phyloP scores from a whole-genome alignment of 1,284 basidiomycete genomes.

The Pterulicium gracile region DNA sequence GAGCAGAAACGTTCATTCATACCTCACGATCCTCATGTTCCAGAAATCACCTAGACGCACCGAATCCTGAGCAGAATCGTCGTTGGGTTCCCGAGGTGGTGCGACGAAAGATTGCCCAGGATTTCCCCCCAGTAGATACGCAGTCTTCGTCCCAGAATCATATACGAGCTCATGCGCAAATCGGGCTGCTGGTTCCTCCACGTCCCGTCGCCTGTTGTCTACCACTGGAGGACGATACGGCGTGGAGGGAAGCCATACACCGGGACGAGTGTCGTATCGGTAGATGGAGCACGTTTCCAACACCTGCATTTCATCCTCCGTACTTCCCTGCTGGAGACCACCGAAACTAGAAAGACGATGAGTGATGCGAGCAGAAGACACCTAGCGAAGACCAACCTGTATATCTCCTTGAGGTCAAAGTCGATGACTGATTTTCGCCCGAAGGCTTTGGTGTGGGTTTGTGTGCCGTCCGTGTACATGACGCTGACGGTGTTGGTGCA shows the following conservation, averaged over 20 bases:
- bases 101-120: constrained; percentile 24
- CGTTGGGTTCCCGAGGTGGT: constrained; percentile 12
- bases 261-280: constrained; percentile 43
- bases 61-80: constrained; percentile 20
- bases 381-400: constrained; percentile 40
- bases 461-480: constrained; percentile 48
- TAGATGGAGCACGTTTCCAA: constrained; percentile 24
- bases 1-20: constrained; percentile 12
- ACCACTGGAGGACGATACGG: constrained; percentile 17
- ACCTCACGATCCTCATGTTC: constrained; percentile 61
- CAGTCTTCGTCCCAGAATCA: constrained; percentile 38
- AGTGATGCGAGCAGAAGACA: constrained; percentile 1
- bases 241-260: constrained; percentile 51
- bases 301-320: neutral
- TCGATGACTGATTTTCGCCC: constrained; percentile 65
- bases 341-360: constrained; percentile 33
- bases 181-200: constrained; percentile 38
- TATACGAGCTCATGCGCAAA: constrained; percentile 74
- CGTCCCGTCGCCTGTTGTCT: constrained; percentile 7
- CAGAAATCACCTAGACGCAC: constrained; percentile 64
- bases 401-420: constrained; percentile 50
- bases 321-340: no score
- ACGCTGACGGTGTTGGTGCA: constrained; percentile 46
- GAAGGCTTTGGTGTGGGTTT: constrained; percentile 53
- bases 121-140: constrained; percentile 69